A percentile compares a stretch with the other conserved stretches of the same genome.
These are phyloP conservation scores for Epichloe bromicola DNA, from an alignment of 2,329 filamentous ascomycete species.

Conservation along the genomic window DNA sequence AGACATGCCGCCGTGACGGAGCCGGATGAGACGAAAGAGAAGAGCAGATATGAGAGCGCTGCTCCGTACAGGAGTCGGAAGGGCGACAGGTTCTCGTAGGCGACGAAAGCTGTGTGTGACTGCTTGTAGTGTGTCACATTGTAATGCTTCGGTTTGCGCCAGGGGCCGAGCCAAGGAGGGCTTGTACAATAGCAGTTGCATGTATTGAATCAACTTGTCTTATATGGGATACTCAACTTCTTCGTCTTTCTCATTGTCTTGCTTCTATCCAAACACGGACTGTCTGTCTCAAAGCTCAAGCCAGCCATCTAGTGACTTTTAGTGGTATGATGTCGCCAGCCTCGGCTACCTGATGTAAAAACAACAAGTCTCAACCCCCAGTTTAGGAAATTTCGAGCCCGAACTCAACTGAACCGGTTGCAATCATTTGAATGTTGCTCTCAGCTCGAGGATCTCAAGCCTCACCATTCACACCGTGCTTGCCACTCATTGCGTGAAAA, in stretches of 20 bases:
- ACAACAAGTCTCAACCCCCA: neutral
- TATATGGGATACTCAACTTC: neutral
- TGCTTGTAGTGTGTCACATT: neutral
- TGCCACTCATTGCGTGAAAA: neutral
- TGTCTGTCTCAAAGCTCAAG: no score
- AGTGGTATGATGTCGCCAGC: no score
- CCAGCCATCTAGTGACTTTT: no score
- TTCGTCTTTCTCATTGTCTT: neutral
- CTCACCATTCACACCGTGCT: no score
- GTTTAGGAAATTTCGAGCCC: no score
- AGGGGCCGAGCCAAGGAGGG: neutral
- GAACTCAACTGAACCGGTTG: no score
- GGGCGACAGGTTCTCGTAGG: constrained; percentile 69
- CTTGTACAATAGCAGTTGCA: neutral
- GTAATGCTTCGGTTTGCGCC: neutral
- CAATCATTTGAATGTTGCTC: no score
- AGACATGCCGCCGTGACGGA: constrained; percentile 65
- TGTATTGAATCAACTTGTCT: neutral
- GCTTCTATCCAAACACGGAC: neutral
- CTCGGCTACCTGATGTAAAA: neutral
- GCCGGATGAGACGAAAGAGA: constrained; percentile 53
- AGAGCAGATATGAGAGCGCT: constrained; percentile 79
- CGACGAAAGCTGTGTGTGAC: neutral
- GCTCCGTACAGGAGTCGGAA: constrained; percentile 65
- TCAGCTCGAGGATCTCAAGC: no score